Conservation (phyloP, 768 basidiomycete species). For the Fomitopsis serialis region DNA sequence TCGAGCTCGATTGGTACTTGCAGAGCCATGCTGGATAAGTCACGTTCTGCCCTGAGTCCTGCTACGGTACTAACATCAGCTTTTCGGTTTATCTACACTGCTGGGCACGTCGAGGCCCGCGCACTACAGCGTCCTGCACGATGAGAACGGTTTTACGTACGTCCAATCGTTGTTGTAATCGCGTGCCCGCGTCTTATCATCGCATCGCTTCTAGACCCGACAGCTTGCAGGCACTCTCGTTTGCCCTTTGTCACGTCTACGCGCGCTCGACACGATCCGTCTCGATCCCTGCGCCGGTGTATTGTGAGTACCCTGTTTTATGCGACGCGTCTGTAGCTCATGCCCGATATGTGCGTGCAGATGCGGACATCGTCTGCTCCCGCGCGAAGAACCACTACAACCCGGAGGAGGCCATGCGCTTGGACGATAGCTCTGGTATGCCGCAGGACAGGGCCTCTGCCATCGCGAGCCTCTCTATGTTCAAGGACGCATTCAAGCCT, state of each 20-base stretch:
- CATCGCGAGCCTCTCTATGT: conserved; percentile 35
- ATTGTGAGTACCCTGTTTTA: conserved; percentile 44
- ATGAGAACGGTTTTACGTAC: conserved; percentile 61
- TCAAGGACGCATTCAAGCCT: conserved; percentile 49
- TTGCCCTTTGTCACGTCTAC: conserved; percentile 77
- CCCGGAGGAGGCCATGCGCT: conserved; percentile 47
- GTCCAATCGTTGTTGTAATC: conserved; percentile 7
- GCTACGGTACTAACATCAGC: conserved; percentile 6
- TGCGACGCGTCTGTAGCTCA: background rate
- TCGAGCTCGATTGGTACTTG: conserved; percentile 75
- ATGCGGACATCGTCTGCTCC: conserved; percentile 73
- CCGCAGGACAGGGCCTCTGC: too few species aligned
- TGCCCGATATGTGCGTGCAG: conserved; percentile 27
- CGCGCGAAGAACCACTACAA: conserved; percentile 80
- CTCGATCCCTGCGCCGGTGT: conserved; percentile 78
- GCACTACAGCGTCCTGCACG: conserved; percentile 47
- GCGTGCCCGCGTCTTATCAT: conserved; percentile 5
- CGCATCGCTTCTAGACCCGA: conserved; percentile 41
- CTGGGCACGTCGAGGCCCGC: conserved; percentile 71
- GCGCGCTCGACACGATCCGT: conserved; percentile 77
- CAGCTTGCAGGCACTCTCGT: conserved; percentile 64
- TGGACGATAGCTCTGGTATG: too few species aligned
- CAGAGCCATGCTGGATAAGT: conserved; percentile 63
- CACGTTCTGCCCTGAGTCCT: background rate
- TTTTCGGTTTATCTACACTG: conserved; percentile 24